phyloP scores from a whole-genome alignment of 2,329 filamentous ascomycete genomes.

The Xylariaceae sp. region DNA sequence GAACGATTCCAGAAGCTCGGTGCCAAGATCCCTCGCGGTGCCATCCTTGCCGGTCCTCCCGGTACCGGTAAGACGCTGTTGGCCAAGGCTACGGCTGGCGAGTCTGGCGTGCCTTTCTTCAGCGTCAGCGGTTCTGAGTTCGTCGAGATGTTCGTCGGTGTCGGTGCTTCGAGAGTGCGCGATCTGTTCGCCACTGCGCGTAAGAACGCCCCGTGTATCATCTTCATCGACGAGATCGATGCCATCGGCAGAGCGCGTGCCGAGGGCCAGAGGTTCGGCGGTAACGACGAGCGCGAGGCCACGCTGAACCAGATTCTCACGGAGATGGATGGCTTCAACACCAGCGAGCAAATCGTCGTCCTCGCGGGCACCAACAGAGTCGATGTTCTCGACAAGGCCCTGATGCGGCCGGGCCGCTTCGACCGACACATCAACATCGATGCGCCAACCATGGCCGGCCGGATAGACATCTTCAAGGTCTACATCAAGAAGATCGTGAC shows the following conservation, averaged over 20 bases:
- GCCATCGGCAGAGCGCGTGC: constrained; percentile 88
- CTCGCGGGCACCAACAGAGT: constrained; percentile 94
- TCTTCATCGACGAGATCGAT: constrained; percentile 99
- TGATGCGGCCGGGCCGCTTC: constrained; percentile 95
- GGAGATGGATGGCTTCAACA: constrained; percentile 99
- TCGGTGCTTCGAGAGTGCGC: constrained; percentile 89
- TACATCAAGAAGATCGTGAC: constrained; percentile 94
- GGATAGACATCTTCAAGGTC: constrained; percentile 92
- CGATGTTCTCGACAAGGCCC: constrained; percentile 87
- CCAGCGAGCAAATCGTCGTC: constrained; percentile 90
- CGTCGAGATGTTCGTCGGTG: constrained; percentile 99
- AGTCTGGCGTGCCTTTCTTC: constrained; percentile 96
- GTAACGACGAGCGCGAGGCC: constrained; percentile 94
- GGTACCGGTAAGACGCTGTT: constrained; percentile 97
- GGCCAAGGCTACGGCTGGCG: constrained; percentile 94
- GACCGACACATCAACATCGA: constrained; percentile 96
- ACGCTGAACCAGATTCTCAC: constrained; percentile 98
- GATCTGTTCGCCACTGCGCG: constrained; percentile 91
- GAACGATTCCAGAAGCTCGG: constrained; percentile 89
- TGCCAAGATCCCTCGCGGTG: constrained; percentile 95
- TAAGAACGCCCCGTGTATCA: constrained; percentile 96
- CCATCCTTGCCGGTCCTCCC: constrained; percentile 93
- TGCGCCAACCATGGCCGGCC: constrained; percentile 90
- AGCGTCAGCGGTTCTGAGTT: constrained; percentile 98
- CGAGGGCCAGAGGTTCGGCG: constrained; percentile 72